Evolutionary conservation across 345 rosid species (phyloP).

Genomic region (Aquilaria sinensis): DNA sequence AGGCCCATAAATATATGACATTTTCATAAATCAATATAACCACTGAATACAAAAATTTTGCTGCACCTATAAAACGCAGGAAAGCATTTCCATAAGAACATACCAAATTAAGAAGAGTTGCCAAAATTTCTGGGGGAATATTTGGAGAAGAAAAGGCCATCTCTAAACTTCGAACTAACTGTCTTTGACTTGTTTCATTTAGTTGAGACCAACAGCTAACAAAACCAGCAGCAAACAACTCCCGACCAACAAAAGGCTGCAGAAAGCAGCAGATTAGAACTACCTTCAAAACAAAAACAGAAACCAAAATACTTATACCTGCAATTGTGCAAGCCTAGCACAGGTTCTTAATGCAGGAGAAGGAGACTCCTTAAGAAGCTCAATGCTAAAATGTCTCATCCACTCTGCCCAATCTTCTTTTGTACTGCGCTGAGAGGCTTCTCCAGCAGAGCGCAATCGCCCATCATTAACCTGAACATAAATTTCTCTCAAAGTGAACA

Average conservation of each 20-base stretch:
- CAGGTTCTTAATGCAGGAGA: constrained; percentile 97
- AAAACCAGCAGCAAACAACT: constrained; percentile 98
- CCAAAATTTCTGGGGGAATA: constrained; percentile 98
- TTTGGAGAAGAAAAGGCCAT: constrained; percentile 98
- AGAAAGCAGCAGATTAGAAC: constrained; percentile 28
- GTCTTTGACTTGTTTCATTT: constrained; percentile 80
- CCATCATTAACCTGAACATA: constrained; percentile 73
- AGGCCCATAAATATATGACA: no score
- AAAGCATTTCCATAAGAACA: constrained; percentile 1
- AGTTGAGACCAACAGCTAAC: constrained; percentile 99
- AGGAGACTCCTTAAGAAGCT: constrained; percentile 94
- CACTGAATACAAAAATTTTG: no score
- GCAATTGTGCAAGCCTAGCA: constrained; percentile 94
- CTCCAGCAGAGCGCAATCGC: constrained; percentile 89
- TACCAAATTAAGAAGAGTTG: constrained; percentile 93
- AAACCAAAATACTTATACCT: constrained; percentile 38
- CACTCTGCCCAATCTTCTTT: constrained; percentile 99
- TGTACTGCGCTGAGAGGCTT: constrained; percentile 99
- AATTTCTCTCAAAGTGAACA: not conserved
- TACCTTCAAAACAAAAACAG: constrained; percentile 11
- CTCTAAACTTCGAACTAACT: constrained; percentile 89
- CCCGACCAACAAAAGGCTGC: constrained; percentile 97
- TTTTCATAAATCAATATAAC: no score
- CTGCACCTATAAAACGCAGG: no score
- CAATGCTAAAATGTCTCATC: constrained; percentile 99